Percentiles rank a stretch among this genome's conserved stretches.
These are phyloP conservation scores for Naematelia encephala DNA, from an alignment of 768 basidiomycete genomes.

Conservation along the genomic window DNA sequence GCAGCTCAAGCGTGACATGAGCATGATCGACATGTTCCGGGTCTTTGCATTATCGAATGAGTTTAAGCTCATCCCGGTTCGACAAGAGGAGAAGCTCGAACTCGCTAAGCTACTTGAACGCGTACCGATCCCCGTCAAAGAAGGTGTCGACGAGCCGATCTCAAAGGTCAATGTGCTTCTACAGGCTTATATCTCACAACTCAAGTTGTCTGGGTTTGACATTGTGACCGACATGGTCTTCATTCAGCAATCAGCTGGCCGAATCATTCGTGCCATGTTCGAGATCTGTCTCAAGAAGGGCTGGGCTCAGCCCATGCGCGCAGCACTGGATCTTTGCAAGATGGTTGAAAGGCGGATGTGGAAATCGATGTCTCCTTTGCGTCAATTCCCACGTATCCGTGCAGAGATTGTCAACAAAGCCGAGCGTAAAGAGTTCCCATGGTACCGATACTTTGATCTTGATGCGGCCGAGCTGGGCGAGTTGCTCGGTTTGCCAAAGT, in stretches of 20 bases:
- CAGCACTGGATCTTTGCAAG: conserved; percentile 89
- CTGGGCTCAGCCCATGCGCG: conserved; percentile 92
- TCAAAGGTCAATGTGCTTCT: conserved; percentile 96
- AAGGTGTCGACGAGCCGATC: conserved; percentile 89
- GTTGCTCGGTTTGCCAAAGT: conserved; percentile 87
- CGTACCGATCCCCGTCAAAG: conserved; percentile 96
- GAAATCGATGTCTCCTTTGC: conserved; percentile 94
- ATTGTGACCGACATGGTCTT: conserved; percentile 66
- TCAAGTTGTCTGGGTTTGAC: conserved; percentile 79
- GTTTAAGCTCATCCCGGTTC: conserved; percentile 80
- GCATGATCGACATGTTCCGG: conserved; percentile 82
- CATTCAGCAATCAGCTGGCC: conserved; percentile 93
- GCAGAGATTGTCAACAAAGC: conserved; percentile 77
- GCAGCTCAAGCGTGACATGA: conserved; percentile 82
- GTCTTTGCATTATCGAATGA: conserved; percentile 94
- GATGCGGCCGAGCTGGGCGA: conserved; percentile 83
- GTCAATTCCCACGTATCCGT: conserved; percentile 74
- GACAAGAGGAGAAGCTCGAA: conserved; percentile 73
- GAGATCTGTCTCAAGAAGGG: conserved; percentile 97
- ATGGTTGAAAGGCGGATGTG: conserved; percentile 83
- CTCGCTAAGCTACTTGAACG: conserved; percentile 83
- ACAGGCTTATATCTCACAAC: conserved; percentile 88
- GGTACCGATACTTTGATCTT: conserved; percentile 96
- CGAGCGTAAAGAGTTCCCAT: conserved; percentile 97
- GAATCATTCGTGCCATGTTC: conserved; percentile 92